Percentiles rank a stretch among this genome's conserved stretches.
These are phyloP conservation scores for Dillenia suffruticosa DNA, from an alignment of 164 flowering plant genomes.

Conservation along the genomic window DNA sequence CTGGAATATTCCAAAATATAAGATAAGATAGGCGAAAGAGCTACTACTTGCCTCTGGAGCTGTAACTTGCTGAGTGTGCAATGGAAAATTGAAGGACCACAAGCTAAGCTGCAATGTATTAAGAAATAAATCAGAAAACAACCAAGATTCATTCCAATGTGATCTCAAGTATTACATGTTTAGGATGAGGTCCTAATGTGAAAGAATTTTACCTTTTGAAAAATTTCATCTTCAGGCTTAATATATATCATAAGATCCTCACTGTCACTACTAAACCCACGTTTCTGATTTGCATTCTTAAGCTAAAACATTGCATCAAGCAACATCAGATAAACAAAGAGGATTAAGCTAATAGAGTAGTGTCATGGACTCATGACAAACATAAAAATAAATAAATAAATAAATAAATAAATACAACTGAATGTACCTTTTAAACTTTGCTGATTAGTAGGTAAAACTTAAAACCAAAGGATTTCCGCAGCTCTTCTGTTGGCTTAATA, in stretches of 20 bases:
- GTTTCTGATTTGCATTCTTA: slow-evolving; percentile 33
- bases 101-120: slow-evolving; percentile 59
- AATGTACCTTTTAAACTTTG: slow-evolving; percentile 64
- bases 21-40: neutral
- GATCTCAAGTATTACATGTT: neutral
- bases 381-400: no score
- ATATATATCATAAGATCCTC: slow-evolving; percentile 50
- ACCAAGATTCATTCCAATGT: no score
- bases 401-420: neutral
- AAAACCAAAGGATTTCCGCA: slow-evolving; percentile 60
- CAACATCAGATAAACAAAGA: slow-evolving; percentile 1
- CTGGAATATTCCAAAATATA: neutral
- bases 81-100: slow-evolving; percentile 70
- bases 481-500: slow-evolving; percentile 74
- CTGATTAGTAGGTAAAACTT: slow-evolving; percentile 52
- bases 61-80: slow-evolving; percentile 35
- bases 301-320: slow-evolving; percentile 24
- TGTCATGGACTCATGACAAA: no score
- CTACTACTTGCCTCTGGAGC: slow-evolving; percentile 51
- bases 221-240: slow-evolving; percentile 92
- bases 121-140: neutral
- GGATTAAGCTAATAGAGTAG: neutral
- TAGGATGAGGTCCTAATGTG: no score
- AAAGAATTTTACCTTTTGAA: slow-evolving; percentile 51
- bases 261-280: slow-evolving; percentile 12